These are phyloP conservation scores for Yarrowia yakushimensis DNA, from an alignment of 805 yeast genomes.

Conservation along the genomic window DNA sequence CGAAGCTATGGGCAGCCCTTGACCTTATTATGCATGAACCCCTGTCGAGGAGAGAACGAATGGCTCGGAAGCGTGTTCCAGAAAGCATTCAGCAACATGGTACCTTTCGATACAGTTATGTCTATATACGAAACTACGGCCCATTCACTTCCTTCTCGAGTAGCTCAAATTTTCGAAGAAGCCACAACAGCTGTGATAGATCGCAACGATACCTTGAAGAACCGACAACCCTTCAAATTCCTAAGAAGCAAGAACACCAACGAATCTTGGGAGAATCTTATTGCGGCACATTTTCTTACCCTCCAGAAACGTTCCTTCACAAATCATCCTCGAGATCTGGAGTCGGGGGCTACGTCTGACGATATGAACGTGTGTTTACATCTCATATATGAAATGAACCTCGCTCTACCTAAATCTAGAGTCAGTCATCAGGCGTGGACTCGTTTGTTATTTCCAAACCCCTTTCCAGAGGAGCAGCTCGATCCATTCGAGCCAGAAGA, in stretches of 20 bases:
- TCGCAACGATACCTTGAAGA: not conserved
- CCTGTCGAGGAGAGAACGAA: not conserved
- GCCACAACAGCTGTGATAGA: not conserved
- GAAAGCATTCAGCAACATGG: not conserved
- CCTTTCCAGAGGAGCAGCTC: not conserved
- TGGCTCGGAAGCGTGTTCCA: not conserved
- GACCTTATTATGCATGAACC: not conserved
- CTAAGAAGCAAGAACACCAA: not conserved
- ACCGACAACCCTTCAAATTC: not conserved
- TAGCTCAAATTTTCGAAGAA: not conserved
- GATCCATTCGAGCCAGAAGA: not conserved
- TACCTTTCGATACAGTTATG: not conserved
- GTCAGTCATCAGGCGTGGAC: not conserved
- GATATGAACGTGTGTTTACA: not conserved
- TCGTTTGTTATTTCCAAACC: not conserved
- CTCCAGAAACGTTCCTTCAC: not conserved
- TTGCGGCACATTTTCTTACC: not conserved
- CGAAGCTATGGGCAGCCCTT: not conserved
- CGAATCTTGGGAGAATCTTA: not conserved
- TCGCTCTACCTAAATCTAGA: not conserved
- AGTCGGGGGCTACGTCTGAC: not conserved
- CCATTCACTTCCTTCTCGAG: not conserved
- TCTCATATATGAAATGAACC: not conserved
- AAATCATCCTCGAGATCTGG: not conserved
- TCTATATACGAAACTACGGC: not conserved